phyloP scores from a whole-genome alignment of 2,329 filamentous ascomycete genomes.

The Graphiopsis chlorocephala region DNA sequence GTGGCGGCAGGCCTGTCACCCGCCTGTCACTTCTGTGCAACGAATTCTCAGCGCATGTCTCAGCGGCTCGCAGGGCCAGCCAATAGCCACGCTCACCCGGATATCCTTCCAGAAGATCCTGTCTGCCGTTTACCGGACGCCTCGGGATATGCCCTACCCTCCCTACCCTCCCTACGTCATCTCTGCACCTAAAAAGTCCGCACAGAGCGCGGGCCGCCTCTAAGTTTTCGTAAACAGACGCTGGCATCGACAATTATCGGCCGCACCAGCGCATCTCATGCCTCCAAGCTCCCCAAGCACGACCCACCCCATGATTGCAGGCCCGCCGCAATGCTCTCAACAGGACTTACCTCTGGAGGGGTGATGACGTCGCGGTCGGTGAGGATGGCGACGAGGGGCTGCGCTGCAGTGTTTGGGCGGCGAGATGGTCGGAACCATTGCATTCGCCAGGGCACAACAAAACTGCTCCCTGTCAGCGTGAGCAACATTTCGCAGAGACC shows the following conservation, averaged over 20 bases:
- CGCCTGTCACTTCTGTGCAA: background rate
- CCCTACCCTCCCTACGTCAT: slow-evolving; percentile 11
- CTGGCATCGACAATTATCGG: background rate
- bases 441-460: slow-evolving; percentile 3
- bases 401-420: background rate
- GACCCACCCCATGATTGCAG: slow-evolving; percentile 8
- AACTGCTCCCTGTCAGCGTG: background rate
- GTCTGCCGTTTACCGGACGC: slow-evolving; percentile 2
- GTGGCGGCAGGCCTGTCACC: background rate
- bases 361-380: slow-evolving; percentile 10
- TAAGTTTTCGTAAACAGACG: slow-evolving; percentile 9
- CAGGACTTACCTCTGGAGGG: slow-evolving; percentile 6
- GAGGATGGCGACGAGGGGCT: background rate
- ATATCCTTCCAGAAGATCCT: background rate
- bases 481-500: background rate
- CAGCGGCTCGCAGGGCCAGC: background rate
- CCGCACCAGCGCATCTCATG: slow-evolving; percentile 8
- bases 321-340: slow-evolving; percentile 12
- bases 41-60: background rate
- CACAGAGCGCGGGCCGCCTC: slow-evolving; percentile 8
- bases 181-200: background rate
- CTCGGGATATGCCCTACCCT: background rate
- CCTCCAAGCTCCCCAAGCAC: background rate
- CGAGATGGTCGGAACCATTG: background rate
- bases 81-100: background rate